phyloP scores from a whole-genome alignment of 108 stramenopile genomes.

The Conticribra guillardii region DNA sequence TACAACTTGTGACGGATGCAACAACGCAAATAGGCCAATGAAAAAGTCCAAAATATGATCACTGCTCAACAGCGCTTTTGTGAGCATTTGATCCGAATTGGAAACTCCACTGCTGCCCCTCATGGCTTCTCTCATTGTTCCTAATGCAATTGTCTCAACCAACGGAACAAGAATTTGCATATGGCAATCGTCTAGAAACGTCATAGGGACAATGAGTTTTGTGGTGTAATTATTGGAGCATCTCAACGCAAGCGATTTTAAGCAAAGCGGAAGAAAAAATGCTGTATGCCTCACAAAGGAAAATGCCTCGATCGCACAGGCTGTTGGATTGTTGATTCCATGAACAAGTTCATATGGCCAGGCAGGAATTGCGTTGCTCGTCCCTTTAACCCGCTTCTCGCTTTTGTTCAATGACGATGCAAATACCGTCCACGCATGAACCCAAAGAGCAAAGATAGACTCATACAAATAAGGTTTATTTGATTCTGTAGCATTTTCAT shows the following conservation, averaged over 20 bases:
- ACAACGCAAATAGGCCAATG: constrained; percentile 63
- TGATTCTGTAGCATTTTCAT: neutral
- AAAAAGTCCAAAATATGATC: constrained; percentile 71
- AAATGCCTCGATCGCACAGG: constrained; percentile 32
- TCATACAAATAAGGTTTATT: constrained; percentile 38
- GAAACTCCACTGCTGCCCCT: constrained; percentile 43
- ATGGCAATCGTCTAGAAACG: constrained; percentile 72
- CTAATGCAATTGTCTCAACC: constrained; percentile 67
- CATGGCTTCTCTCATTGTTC: constrained; percentile 64
- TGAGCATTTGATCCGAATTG: constrained; percentile 48
- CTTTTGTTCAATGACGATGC: constrained; percentile 24
- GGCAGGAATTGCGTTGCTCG: constrained; percentile 21
- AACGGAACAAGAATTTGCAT: constrained; percentile 67
- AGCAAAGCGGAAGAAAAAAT: constrained; percentile 74
- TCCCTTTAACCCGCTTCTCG: constrained; percentile 25
- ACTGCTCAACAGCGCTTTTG: constrained; percentile 36
- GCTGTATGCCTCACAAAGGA: constrained; percentile 63
- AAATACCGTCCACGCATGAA: constrained; percentile 49
- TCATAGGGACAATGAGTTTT: constrained; percentile 39
- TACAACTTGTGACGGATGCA: constrained; percentile 77
- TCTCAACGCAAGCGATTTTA: constrained; percentile 76
- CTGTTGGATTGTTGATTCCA: constrained; percentile 43
- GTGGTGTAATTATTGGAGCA: constrained; percentile 41
- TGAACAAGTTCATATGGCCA: constrained; percentile 51
- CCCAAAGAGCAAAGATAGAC: constrained; percentile 43